Percentiles rank a stretch among this genome's conserved stretches.
Conservation (phyloP, 1,284 basidiomycete species). For the Sparassis latifolia region DNA sequence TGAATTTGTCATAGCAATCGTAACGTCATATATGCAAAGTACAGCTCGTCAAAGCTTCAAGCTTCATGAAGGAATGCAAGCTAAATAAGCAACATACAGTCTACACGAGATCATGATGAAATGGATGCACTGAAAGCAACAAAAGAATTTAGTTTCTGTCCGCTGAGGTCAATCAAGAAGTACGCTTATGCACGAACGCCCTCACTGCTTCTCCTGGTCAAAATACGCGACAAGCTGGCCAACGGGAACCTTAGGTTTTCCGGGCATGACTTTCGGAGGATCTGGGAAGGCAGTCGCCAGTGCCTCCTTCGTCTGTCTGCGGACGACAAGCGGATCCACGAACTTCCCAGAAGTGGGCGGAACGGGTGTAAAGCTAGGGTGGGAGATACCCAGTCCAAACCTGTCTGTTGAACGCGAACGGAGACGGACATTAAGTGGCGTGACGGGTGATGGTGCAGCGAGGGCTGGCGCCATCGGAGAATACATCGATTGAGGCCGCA, state of each 20-base stretch:
- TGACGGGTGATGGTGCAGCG: conserved; percentile 21
- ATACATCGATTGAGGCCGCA: conserved; percentile 27
- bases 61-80: no score
- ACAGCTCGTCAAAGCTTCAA: no score
- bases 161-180: no score
- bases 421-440: conserved; percentile 38
- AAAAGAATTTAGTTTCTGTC: no score
- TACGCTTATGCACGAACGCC: not conserved
- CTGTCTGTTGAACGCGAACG: conserved; percentile 52
- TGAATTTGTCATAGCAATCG: no score
- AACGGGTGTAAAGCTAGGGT: conserved; percentile 15
- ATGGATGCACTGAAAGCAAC: no score
- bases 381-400: conserved; percentile 26
- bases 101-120: no score
- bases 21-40: no score
- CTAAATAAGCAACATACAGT: no score
- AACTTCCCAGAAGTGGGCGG: conserved; percentile 38
- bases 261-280: conserved; percentile 27
- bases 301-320: conserved; percentile 52
- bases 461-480: conserved; percentile 18
- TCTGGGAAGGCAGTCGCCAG: conserved; percentile 32
- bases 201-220: conserved; percentile 47
- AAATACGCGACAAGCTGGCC: conserved; percentile 79
- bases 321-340: conserved; percentile 65
- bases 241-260: conserved; percentile 61